Conservation (phyloP, 1,139 yeast species). For the Kodamaea sp. region DNA sequence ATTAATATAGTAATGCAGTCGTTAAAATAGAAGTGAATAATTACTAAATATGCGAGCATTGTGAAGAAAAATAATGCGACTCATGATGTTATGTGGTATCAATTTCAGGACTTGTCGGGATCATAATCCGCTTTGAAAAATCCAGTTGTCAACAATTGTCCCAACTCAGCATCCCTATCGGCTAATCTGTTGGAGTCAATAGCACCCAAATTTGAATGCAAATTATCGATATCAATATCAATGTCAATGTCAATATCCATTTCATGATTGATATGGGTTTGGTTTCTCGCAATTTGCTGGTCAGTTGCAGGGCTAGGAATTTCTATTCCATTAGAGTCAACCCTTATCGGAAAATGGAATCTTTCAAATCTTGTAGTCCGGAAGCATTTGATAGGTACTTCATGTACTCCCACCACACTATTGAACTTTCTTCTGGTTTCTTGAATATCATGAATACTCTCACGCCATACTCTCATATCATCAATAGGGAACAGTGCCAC, state of each 20-base stretch:
- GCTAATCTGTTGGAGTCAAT: too few relatives aligned
- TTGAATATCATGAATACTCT: slow-evolving; percentile 27
- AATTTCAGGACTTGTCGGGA: too few relatives aligned
- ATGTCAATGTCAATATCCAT: too few relatives aligned
- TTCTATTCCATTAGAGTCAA: not conserved
- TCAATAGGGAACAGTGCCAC: slow-evolving; percentile 29
- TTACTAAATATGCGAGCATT: too few relatives aligned
- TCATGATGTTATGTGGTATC: too few relatives aligned
- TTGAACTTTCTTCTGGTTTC: slow-evolving; percentile 28
- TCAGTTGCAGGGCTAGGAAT: not conserved
- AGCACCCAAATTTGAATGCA: too few relatives aligned
- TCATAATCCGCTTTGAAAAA: slow-evolving; percentile 7
- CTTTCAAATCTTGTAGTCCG: slow-evolving; percentile 25
- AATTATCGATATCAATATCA: too few relatives aligned
- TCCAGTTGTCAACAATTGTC: slow-evolving; percentile 5
- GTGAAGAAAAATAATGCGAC: too few relatives aligned
- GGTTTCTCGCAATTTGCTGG: too few relatives aligned
- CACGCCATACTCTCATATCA: slow-evolving; percentile 33
- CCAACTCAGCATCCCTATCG: slow-evolving; percentile 1
- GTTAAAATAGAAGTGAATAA: too few relatives aligned
- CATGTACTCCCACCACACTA: slow-evolving; percentile 27
- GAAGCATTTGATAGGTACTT: slow-evolving; percentile 30
- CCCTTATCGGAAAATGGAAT: slow-evolving; percentile 29
- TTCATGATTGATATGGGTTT: too few relatives aligned
- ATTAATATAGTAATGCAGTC: too few relatives aligned